Evolutionary conservation across 176 grass and related monocot genomes (phyloP).

Genomic region (Carex cristatella): DNA sequence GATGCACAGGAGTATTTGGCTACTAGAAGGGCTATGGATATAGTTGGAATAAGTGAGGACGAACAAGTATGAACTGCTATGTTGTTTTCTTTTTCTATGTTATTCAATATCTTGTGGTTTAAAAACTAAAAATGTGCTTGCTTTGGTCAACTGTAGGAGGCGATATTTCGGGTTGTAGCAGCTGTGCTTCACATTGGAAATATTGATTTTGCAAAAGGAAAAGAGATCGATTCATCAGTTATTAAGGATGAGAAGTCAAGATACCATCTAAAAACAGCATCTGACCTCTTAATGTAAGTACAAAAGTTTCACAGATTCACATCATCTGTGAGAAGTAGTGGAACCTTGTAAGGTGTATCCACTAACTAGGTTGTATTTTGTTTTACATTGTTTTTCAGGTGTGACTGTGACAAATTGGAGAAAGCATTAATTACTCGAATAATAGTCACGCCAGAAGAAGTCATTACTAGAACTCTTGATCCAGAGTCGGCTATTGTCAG

Average conservation of each 20-base stretch:
- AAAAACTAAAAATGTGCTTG: slow-evolving; percentile 6
- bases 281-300: slow-evolving; percentile 85
- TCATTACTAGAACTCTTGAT: slow-evolving; percentile 98
- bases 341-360: background rate
- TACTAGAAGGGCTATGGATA: slow-evolving; percentile 98
- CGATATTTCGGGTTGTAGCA: slow-evolving; percentile 93
- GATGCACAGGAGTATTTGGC: slow-evolving; percentile 96
- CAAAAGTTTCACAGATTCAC: slow-evolving; percentile 20
- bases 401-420: slow-evolving; percentile 73
- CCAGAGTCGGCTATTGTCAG: slow-evolving; percentile 85
- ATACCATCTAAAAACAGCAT: slow-evolving; percentile 76
- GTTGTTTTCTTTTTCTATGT: slow-evolving; percentile 12
- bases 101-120: slow-evolving; percentile 20
- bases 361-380: background rate
- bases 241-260: slow-evolving; percentile 89
- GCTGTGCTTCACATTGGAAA: slow-evolving; percentile 99
- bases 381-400: slow-evolving; percentile 56
- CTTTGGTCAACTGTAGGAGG: slow-evolving; percentile 56
- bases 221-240: slow-evolving; percentile 89
- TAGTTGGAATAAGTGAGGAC: slow-evolving; percentile 96
- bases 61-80: slow-evolving; percentile 55
- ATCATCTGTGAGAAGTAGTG: background rate
- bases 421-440: slow-evolving; percentile 89
- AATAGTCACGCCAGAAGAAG: slow-evolving; percentile 98
- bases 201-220: slow-evolving; percentile 92